These are phyloP conservation scores for Calocera viscosa DNA, from an alignment of 768 basidiomycete species.

Conservation along the genomic window DNA sequence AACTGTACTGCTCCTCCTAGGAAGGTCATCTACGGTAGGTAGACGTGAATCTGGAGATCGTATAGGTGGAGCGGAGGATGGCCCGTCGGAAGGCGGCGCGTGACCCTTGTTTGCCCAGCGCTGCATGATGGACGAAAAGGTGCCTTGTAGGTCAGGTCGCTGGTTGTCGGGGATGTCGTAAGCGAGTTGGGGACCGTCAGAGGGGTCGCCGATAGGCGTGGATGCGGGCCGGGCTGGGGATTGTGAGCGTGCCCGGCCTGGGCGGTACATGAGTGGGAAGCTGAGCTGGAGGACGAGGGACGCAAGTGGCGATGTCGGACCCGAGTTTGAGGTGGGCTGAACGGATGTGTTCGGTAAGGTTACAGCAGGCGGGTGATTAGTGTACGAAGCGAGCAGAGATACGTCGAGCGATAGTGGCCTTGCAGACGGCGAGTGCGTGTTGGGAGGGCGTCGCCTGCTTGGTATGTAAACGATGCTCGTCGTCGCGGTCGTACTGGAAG, in stretches of 20 bases:
- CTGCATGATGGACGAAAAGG: neutral
- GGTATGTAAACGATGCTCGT: neutral
- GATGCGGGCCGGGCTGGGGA: neutral
- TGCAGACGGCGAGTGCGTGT: neutral
- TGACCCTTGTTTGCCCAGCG: slow-evolving; percentile 6
- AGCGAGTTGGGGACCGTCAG: neutral
- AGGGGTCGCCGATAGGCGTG: neutral
- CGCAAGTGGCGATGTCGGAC: slow-evolving; percentile 7
- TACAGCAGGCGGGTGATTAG: slow-evolving; percentile 1
- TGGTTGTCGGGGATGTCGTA: neutral
- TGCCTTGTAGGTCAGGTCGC: neutral
- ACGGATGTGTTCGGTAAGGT: slow-evolving; percentile 8
- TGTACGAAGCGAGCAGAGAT: neutral
- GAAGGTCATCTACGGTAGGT: neutral
- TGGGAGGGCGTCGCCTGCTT: neutral
- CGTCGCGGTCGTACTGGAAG: slow-evolving; percentile 9
- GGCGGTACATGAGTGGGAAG: neutral
- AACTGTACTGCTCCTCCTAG: neutral
- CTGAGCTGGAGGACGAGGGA: slow-evolving; percentile 9
- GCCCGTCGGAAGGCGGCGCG: neutral
- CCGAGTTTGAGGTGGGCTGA: slow-evolving; percentile 6
- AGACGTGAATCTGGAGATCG: neutral
- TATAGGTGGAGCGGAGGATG: neutral
- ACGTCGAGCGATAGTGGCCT: neutral
- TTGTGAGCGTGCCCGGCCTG: slow-evolving; percentile 2